Conservation (phyloP, 805 yeast species). For the Hyphopichia homilentoma region DNA sequence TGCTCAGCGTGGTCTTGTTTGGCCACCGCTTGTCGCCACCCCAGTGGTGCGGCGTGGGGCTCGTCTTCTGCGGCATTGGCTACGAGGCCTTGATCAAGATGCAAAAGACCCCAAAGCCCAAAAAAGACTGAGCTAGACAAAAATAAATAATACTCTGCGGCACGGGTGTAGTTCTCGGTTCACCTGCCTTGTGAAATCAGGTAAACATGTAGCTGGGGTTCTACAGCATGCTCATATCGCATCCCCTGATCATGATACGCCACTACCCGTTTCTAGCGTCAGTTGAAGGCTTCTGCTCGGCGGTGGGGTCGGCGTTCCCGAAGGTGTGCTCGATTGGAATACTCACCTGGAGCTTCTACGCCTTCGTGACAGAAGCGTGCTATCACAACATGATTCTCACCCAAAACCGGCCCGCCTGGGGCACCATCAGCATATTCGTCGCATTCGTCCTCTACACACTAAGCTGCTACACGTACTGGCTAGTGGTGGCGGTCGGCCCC, state of each 20-base stretch:
- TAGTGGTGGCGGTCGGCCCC: constrained; percentile 51
- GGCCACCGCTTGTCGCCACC: constrained; percentile 62
- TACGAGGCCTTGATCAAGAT: constrained; percentile 58
- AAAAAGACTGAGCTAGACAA: constrained; percentile 2
- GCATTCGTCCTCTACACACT: constrained; percentile 28
- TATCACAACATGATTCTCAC: constrained; percentile 14
- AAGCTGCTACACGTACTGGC: constrained; percentile 49
- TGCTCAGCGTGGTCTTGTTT: constrained; percentile 78
- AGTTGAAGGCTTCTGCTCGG: constrained; percentile 27
- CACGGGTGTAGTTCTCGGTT: not conserved
- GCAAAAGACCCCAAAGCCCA: constrained; percentile 4
- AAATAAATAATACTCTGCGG: too few relatives aligned
- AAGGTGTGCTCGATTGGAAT: constrained; percentile 40
- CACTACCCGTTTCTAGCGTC: constrained; percentile 9
- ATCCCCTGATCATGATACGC: constrained; percentile 17
- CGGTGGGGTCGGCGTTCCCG: constrained; percentile 44
- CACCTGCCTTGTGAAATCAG: not conserved
- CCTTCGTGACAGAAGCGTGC: constrained; percentile 14
- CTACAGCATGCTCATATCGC: constrained; percentile 17
- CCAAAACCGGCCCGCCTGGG: constrained; percentile 8
- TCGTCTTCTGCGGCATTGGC: constrained; percentile 84
- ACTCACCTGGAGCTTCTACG: constrained; percentile 48
- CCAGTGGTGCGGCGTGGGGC: constrained; percentile 76
- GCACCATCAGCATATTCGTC: constrained; percentile 13
- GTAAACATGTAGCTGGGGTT: not conserved